Evolutionary conservation across 768 basidiomycete species (phyloP).

Genomic region (Cantharellus anzutake): DNA sequence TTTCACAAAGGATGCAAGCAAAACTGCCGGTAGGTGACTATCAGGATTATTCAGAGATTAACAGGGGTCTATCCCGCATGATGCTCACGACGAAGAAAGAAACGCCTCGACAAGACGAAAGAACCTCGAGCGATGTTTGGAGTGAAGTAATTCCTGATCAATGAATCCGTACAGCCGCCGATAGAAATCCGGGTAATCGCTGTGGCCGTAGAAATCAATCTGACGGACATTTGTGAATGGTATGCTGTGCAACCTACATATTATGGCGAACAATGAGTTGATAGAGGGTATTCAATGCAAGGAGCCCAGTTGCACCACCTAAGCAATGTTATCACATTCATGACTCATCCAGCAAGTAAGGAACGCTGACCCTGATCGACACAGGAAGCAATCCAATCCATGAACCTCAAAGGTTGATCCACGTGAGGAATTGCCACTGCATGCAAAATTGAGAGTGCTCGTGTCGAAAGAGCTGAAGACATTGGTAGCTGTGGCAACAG

Average conservation of each 20-base stretch:
- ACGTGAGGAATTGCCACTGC: constrained; percentile 67
- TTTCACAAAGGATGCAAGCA: constrained; percentile 93
- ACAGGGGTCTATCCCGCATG: not conserved
- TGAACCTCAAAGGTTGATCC: constrained; percentile 56
- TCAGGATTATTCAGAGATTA: not conserved
- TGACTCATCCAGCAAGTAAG: not conserved
- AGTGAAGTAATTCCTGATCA: constrained; percentile 71
- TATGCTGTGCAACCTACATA: constrained; percentile 35
- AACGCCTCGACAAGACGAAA: constrained; percentile 86
- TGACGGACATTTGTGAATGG: not conserved
- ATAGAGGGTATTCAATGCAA: constrained; percentile 84
- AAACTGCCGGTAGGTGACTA: constrained; percentile 71
- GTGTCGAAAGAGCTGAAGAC: constrained; percentile 25
- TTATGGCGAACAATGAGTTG: constrained; percentile 85
- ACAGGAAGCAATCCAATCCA: constrained; percentile 81
- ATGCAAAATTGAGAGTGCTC: constrained; percentile 64
- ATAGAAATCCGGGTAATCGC: constrained; percentile 94
- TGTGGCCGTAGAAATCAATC: constrained; percentile 17
- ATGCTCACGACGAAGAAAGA: constrained; percentile 61
- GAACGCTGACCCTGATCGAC: constrained; percentile 50
- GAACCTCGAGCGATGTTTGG: constrained; percentile 85
- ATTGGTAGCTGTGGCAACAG: constrained; percentile 42
- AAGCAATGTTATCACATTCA: not conserved
- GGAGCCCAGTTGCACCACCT: constrained; percentile 72
- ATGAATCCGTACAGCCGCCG: constrained; percentile 79